Conservation (phyloP, 495 filamentous ascomycete species). For the Cenococcum geophilum region DNA sequence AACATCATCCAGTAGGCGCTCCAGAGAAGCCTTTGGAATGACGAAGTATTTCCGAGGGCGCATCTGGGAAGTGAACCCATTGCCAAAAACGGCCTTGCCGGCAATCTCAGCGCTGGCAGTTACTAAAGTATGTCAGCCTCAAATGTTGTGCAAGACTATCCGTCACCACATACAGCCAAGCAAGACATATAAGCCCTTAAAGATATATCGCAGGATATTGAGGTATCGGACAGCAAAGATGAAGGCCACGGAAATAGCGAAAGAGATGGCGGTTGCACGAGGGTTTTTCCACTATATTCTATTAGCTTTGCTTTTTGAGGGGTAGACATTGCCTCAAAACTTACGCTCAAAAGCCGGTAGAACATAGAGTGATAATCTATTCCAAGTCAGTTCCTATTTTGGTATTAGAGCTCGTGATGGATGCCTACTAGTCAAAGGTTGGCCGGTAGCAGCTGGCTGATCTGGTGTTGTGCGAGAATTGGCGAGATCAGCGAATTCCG, state of each 20-base stretch:
- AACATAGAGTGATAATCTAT: conserved; percentile 91
- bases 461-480: conserved; percentile 61
- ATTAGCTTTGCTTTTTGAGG: conserved; percentile 32
- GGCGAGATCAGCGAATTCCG: conserved; percentile 71
- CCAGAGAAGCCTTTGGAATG: conserved; percentile 74
- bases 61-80: conserved; percentile 77
- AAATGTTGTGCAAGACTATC: background rate
- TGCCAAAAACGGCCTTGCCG: conserved; percentile 68
- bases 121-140: conserved; percentile 37
- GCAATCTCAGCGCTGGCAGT: conserved; percentile 71
- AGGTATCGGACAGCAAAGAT: conserved; percentile 91
- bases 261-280: conserved; percentile 81
- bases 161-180: conserved; percentile 53
- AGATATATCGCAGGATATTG: conserved; percentile 76
- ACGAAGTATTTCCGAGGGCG: conserved; percentile 91
- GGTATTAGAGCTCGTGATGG: conserved; percentile 6
- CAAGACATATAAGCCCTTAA: conserved; percentile 73
- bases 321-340: conserved; percentile 30
- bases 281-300: conserved; percentile 57
- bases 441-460: conserved; percentile 68
- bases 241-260: conserved; percentile 61
- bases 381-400: conserved; percentile 16
- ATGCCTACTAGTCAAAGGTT: conserved; percentile 71
- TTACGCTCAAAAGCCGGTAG: conserved; percentile 73
- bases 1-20: conserved; percentile 72